A percentile compares a stretch with the other conserved stretches of the same genome.
phyloP scores from a whole-genome alignment of 1,139 yeast genomes.

The Debaryomycetaceae sp. region DNA sequence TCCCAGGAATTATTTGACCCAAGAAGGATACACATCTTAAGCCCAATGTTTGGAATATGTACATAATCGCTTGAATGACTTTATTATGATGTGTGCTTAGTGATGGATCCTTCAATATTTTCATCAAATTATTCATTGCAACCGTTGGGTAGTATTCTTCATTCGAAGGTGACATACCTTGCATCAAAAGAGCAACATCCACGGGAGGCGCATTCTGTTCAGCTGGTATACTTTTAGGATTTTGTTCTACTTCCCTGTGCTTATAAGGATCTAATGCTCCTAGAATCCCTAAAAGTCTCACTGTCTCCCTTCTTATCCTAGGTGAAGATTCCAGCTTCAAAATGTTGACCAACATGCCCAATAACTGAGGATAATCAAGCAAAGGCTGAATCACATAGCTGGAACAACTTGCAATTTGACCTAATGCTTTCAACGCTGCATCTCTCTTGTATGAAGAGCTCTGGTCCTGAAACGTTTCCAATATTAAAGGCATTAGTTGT shows the following conservation, averaged over 20 bases:
- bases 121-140: conserved; percentile 80
- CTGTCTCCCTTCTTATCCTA: conserved; percentile 78
- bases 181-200: conserved; percentile 86
- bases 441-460: conserved; percentile 82
- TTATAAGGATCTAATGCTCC: conserved; percentile 98
- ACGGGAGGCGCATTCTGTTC: conserved; percentile 87
- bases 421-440: conserved; percentile 83
- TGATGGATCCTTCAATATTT: conserved; percentile 79
- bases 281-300: conserved; percentile 80
- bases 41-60: conserved; percentile 85
- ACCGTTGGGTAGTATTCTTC: conserved; percentile 97
- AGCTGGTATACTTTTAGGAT: conserved; percentile 56
- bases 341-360: conserved; percentile 78
- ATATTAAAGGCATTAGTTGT: conserved; percentile 78
- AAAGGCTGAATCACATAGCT: conserved; percentile 95
- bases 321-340: conserved; percentile 76
- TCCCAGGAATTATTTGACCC: conserved; percentile 84
- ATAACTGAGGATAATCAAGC: conserved; percentile 82
- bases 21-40: conserved; percentile 83
- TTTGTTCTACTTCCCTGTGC: conserved; percentile 85
- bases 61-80: conserved; percentile 87
- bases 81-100: conserved; percentile 83
- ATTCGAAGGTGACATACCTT: conserved; percentile 89
- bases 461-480: conserved; percentile 89
- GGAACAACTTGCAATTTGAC: conserved; percentile 84